These are phyloP conservation scores for Penicillium cataractarum DNA, from an alignment of 495 filamentous ascomycete genomes.

Conservation along the genomic window DNA sequence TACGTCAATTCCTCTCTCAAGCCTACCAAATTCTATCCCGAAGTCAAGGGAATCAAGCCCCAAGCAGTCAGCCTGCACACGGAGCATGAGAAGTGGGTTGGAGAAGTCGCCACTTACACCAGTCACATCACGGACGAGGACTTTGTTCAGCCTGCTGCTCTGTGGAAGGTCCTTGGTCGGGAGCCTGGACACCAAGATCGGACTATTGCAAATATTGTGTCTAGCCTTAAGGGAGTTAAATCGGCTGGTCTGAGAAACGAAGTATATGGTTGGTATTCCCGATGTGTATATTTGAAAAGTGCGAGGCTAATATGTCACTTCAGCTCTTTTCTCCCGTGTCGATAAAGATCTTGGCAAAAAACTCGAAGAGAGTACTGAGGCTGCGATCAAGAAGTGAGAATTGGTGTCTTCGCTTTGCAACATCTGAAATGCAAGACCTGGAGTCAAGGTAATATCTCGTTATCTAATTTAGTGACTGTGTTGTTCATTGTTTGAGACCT, in stretches of 20 bases:
- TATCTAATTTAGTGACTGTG: too few species aligned
- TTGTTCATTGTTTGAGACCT: too few species aligned
- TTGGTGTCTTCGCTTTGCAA: not conserved
- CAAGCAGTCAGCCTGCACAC: conserved; percentile 27
- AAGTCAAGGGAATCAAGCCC: conserved; percentile 15
- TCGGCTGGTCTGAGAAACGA: conserved; percentile 16
- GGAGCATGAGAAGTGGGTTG: conserved; percentile 61
- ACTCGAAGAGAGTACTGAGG: conserved; percentile 7
- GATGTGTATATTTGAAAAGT: not conserved
- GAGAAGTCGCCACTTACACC: conserved; percentile 38
- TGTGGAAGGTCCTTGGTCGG: conserved; percentile 56
- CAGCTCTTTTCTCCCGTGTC: conserved; percentile 10
- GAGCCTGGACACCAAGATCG: conserved; percentile 61
- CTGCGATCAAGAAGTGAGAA: conserved; percentile 13
- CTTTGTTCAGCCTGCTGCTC: conserved; percentile 27
- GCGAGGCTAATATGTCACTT: not conserved
- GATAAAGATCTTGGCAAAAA: conserved; percentile 11
- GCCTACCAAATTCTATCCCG: conserved; percentile 24
- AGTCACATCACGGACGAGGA: conserved; percentile 25
- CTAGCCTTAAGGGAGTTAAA: conserved; percentile 36
- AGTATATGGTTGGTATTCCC: conserved; percentile 28
- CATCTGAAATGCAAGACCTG: not conserved
- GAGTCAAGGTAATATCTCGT: not conserved
- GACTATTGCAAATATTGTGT: conserved; percentile 57
- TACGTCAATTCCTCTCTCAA: conserved; percentile 48